Conservation (phyloP, 441 rosid species). For the Erodium chrysanthum region DNA sequence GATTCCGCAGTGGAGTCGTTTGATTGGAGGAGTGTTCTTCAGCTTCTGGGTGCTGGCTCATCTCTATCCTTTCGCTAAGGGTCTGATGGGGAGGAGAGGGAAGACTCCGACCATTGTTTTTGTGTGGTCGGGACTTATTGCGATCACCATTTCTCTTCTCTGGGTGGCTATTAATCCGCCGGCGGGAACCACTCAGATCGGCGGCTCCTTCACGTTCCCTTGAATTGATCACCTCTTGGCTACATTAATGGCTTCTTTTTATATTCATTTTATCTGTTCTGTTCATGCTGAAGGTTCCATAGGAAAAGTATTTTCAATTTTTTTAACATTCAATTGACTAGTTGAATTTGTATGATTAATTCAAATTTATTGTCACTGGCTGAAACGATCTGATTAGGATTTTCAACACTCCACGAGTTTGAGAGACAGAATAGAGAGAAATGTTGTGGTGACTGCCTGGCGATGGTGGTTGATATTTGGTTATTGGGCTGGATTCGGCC, state of each 20-base stretch:
- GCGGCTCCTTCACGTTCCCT: slow-evolving; percentile 55
- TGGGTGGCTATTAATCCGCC: slow-evolving; percentile 56
- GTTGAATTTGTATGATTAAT: no score
- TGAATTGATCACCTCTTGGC: not conserved
- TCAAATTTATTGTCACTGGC: no score
- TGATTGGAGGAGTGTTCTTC: slow-evolving; percentile 64
- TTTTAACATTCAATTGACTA: no score
- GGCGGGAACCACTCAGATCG: slow-evolving; percentile 31
- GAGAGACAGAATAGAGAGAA: no score
- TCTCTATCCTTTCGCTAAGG: slow-evolving; percentile 58
- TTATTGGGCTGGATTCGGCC: no score
- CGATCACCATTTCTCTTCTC: slow-evolving; percentile 41
- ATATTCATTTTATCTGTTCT: slow-evolving; percentile 20
- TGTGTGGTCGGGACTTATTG: slow-evolving; percentile 51
- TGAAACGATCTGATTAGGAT: no score
- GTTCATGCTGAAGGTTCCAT: slow-evolving; percentile 6
- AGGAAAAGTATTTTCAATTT: no score
- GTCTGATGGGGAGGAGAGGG: slow-evolving; percentile 61
- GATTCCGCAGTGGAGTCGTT: slow-evolving; percentile 56
- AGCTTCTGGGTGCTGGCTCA: slow-evolving; percentile 67
- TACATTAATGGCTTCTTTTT: slow-evolving; percentile 26
- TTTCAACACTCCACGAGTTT: no score
- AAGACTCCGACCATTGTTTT: slow-evolving; percentile 57
- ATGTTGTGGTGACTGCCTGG: no score
- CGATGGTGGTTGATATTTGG: no score